phyloP scores from a whole-genome alignment of 148 eudicot genomes.

The Rhododendron ovatum region DNA sequence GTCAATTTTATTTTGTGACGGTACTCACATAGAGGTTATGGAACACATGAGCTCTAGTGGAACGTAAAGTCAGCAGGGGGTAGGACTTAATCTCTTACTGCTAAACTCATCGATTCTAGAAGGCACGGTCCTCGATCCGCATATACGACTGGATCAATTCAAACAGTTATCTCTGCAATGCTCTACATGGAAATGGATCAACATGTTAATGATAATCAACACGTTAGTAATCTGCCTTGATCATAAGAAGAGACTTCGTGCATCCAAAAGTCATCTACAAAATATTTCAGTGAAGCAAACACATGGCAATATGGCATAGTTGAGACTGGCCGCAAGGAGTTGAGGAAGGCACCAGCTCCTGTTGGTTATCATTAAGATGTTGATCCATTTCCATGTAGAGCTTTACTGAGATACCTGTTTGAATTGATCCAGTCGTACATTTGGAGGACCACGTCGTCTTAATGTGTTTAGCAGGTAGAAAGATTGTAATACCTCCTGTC shows the following conservation, averaged over 20 bases:
- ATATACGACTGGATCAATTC: no score
- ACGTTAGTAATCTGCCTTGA: background rate
- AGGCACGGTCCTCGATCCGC: background rate
- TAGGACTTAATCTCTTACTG: background rate
- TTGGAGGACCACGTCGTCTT: no score
- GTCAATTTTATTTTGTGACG: no score
- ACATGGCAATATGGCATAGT: background rate
- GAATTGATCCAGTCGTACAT: no score
- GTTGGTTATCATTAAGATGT: slow-evolving; percentile 50
- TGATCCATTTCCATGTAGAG: background rate
- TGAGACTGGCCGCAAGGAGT: slow-evolving; percentile 20
- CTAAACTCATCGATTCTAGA: background rate
- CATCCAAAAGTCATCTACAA: background rate
- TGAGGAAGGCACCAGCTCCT: slow-evolving; percentile 75
- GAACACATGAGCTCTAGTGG: no score
- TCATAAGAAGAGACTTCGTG: background rate
- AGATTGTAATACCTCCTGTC: no score
- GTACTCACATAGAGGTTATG: no score
- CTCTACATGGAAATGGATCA: background rate
- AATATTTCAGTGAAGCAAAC: no score
- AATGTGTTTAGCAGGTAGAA: no score
- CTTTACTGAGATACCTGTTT: background rate
- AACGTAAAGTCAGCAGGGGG: no score
- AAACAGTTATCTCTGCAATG: background rate
- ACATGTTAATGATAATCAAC: slow-evolving; percentile 23